These are phyloP conservation scores for Immersiporthe knoxdaviesiana DNA, from an alignment of 2,329 filamentous ascomycete genomes.

Conservation along the genomic window DNA sequence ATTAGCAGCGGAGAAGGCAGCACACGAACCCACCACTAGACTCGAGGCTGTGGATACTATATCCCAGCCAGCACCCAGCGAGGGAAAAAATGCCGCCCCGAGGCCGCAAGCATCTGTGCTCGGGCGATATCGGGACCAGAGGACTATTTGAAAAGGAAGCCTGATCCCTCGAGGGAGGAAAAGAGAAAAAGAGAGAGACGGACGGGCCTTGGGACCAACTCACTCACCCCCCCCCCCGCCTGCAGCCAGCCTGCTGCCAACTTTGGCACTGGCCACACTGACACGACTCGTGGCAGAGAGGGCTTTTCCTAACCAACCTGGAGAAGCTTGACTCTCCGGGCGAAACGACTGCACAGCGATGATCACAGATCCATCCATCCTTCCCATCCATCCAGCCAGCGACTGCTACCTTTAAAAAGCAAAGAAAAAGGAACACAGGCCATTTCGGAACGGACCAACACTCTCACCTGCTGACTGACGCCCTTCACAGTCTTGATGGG, in stretches of 20 bases:
- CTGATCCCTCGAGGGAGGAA: conserved; percentile 2
- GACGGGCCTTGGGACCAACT: background rate
- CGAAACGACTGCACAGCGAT: conserved; percentile 5
- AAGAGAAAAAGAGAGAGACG: background rate
- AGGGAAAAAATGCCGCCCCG: conserved; percentile 33
- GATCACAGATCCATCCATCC: background rate
- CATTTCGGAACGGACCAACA: background rate
- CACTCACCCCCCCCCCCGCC: background rate
- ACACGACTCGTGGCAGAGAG: conserved; percentile 24
- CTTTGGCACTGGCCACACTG: conserved; percentile 18
- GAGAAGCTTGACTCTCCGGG: background rate
- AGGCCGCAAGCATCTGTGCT: conserved; percentile 24
- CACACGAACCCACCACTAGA: conserved; percentile 31
- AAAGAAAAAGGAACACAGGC: conserved; percentile 1
- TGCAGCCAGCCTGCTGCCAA: conserved; percentile 8
- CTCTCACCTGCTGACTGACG: background rate
- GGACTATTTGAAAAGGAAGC: conserved; percentile 21
- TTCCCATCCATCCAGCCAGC: background rate
- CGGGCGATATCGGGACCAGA: conserved; percentile 30
- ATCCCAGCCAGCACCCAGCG: conserved; percentile 33
- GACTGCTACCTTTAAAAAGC: background rate
- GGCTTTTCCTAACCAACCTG: background rate
- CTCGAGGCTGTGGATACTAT: conserved; percentile 35
- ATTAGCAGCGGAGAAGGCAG: conserved; percentile 32
- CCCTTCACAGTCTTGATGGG: no score